Conservation (phyloP, 1,284 basidiomycete species). For the Leccinum solheimii region DNA sequence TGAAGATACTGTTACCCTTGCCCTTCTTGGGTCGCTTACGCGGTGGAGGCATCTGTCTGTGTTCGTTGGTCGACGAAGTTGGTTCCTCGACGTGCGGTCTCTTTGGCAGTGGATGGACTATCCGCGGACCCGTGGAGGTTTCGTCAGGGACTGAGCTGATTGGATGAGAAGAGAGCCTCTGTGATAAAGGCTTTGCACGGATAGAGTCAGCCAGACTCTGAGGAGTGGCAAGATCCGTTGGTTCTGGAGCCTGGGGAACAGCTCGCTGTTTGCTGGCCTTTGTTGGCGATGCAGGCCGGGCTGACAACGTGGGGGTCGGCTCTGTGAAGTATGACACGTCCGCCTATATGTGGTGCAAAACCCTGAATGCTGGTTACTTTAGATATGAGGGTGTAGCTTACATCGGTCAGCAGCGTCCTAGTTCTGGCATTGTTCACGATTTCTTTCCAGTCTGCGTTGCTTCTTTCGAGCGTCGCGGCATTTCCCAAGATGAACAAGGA, state of each 20-base stretch:
- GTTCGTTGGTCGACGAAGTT: slow-evolving; percentile 17
- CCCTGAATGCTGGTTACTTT: not conserved
- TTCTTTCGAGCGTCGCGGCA: slow-evolving; percentile 82
- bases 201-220: slow-evolving; percentile 32
- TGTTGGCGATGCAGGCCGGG: slow-evolving; percentile 22
- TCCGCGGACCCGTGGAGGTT: not conserved
- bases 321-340: slow-evolving; percentile 42
- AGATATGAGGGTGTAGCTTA: slow-evolving; percentile 35
- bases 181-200: slow-evolving; percentile 30
- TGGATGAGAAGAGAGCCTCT: slow-evolving; percentile 7
- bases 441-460: slow-evolving; percentile 76
- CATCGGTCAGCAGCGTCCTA: slow-evolving; percentile 54
- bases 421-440: slow-evolving; percentile 78
- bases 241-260: slow-evolving; percentile 22
- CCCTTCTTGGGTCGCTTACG: slow-evolving; percentile 44
- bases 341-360: slow-evolving; percentile 30
- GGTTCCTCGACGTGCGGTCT: slow-evolving; percentile 23
- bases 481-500: slow-evolving; percentile 95
- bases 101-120: slow-evolving; percentile 18
- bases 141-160: slow-evolving; percentile 1
- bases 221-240: slow-evolving; percentile 34
- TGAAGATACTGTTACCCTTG: slow-evolving; percentile 46
- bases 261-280: slow-evolving; percentile 23
- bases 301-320: slow-evolving; percentile 7
- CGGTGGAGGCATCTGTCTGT: slow-evolving; percentile 17